Evolutionary conservation across 805 yeast genomes (phyloP), one percentile per base, ranked within the genome.

Genomic region (Saturnispora ahearnii): DNA sequence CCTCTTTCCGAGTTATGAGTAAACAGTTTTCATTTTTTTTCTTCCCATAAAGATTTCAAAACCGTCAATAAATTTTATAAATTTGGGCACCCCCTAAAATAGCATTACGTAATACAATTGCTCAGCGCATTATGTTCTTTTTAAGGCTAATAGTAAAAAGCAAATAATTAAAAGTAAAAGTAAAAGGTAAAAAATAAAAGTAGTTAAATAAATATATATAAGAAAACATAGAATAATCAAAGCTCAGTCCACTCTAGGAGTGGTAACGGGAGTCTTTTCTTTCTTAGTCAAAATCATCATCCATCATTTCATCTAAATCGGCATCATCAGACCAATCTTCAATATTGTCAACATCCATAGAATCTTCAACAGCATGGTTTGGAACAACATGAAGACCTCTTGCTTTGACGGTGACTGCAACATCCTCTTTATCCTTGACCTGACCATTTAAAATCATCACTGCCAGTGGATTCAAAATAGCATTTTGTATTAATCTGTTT

Each of bases 401-500:
- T 13, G 69, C 72, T 13, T 73, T 72, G 26, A 71, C 72, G 24
- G 73, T 71, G 44, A 93, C 85, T 28, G 69, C 69, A n/a, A 87
- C 96, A 2, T 76, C 73, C 66, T 93, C 99, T 67, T 89, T 88
- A 62, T 93, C 97, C 62, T 72, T 75, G 52, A 93, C 78, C 65
- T 90, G 95, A 11, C 95, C 95, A 64, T 81, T 83, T 58, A 93
- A 76, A 46, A 93, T 78, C 68, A 87, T 76, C n/a, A 93, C 77
- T 0, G 99, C 99, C 68, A 93, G 73, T 61, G 76, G 81, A 70
- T 93, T 93, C 65, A 93, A 79, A 18, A 93, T 76, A 65, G 89
- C 93, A 54, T 76, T 77, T 68, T 93, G 97, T 57, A 93, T 91
- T 60, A 93, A 77, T 61, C 98, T 81, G 73, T 86, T 86, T 70